Conservation (phyloP, 2,329 filamentous ascomycete genomes). For the Dothiorella sarmentorum region DNA sequence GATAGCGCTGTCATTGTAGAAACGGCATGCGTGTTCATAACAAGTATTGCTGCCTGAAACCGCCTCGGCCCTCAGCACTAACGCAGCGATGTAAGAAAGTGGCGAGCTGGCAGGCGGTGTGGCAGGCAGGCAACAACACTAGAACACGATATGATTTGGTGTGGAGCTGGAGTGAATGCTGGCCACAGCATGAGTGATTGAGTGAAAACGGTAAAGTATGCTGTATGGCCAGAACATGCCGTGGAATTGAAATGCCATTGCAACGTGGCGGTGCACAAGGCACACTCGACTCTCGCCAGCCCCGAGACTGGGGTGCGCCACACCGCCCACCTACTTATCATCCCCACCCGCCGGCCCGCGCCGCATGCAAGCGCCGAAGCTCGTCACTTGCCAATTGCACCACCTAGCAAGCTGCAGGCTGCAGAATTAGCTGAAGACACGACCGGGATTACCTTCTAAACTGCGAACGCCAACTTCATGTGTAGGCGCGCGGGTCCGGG, state of each 20-base stretch:
- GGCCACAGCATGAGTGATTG: too few relatives aligned
- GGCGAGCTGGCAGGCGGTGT: too few relatives aligned
- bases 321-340: not conserved
- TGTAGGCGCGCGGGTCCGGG: not conserved
- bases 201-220: too few relatives aligned
- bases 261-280: not conserved
- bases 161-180: not conserved
- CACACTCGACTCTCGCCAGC: not conserved
- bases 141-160: too few relatives aligned
- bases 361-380: not conserved
- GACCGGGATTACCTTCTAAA: not conserved
- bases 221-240: not conserved
- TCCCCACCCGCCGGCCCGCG: constrained; percentile 1
- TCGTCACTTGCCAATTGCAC: not conserved
- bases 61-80: not conserved
- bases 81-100: not conserved
- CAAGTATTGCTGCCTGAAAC: not conserved
- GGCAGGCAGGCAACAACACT: not conserved
- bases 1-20: not conserved
- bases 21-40: not conserved
- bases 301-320: not conserved
- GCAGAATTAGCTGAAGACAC: not conserved
- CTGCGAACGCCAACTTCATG: not conserved
- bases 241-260: not conserved
- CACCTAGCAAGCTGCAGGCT: not conserved